Percentiles rank a stretch among this genome's conserved stretches.
phyloP scores from a whole-genome alignment of 1,139 yeast genomes.

The Yamadazyma triangularis region DNA sequence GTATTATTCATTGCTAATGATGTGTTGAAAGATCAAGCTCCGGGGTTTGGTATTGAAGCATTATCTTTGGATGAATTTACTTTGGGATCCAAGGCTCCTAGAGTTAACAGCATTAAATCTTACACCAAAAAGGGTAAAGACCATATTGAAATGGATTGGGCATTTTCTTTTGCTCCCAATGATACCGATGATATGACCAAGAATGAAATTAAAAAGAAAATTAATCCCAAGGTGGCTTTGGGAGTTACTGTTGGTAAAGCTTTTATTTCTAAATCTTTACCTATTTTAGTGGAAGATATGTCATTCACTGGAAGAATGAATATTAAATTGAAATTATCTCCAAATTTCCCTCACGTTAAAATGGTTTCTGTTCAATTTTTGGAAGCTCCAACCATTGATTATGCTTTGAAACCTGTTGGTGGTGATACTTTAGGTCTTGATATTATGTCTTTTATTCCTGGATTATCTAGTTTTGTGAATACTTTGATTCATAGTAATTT shows the following conservation, averaged over 20 bases:
- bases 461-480: conserved; percentile 69
- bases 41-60: conserved; percentile 77
- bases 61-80: conserved; percentile 72
- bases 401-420: conserved; percentile 80
- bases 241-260: conserved; percentile 80
- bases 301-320: conserved; percentile 70
- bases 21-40: conserved; percentile 63
- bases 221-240: conserved; percentile 74
- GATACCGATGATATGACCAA: conserved; percentile 81
- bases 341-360: conserved; percentile 70
- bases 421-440: conserved; percentile 82
- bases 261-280: conserved; percentile 67
- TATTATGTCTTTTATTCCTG: conserved; percentile 79
- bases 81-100: conserved; percentile 74
- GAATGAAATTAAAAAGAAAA: conserved; percentile 61
- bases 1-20: conserved; percentile 66
- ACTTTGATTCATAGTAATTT: conserved; percentile 63
- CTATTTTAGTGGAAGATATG: conserved; percentile 75
- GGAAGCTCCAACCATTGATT: conserved; percentile 75
- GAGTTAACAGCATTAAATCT: conserved; percentile 65
- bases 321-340: conserved; percentile 56
- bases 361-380: conserved; percentile 65
- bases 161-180: conserved; percentile 72
- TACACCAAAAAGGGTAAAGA: conserved; percentile 64
- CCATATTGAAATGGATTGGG: conserved; percentile 78